Evolutionary conservation across 768 basidiomycete genomes (phyloP), one percentile per base, ranked within the genome.

Genomic region (Mycena indigotica): DNA sequence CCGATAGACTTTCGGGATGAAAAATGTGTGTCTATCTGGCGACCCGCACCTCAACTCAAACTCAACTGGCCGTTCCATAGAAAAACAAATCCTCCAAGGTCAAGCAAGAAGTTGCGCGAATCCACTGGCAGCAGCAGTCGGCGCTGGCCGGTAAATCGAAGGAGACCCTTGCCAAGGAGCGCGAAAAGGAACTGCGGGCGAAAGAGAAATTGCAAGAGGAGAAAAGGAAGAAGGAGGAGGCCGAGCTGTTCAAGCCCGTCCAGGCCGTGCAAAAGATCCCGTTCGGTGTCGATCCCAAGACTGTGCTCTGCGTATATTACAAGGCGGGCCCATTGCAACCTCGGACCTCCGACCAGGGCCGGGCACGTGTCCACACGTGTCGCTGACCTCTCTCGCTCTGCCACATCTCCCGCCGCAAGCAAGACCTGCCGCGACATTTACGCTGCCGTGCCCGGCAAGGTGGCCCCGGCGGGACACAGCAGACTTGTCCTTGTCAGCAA

Each of bases 61-160:
- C n/a, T n/a, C n/a, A n/a, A n/a, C n/a, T n/a, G n/a, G n/a, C n/a
- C n/a, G n/a, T n/a, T n/a, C n/a, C 46, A 46, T 69, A 92, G 90
- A 95, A 95, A 92, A 95, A 94, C 70, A 95, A 93, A 77, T 95
- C 94, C 2, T 75, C 92, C 66, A 97, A 89, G 73, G 95, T 95
- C 25, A 90, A 98, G 78, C 85, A 89, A 64, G 82, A 93, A 62
- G 87, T 96, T 21, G 84, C 86, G 50, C 80, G 80, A 45, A 84
- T 98, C 49, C n/a, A n/a, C n/a, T n/a, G n/a, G n/a, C 86, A 97
- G 74, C 81, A 87, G 59, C 91, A 95, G 71, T 82, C 86, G 40
- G 74, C 88, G 3, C 64, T 77, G 64, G 71, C 87, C 0, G 95
- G 95, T 35, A 95, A 95, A 73, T 95, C 89, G 28, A 85, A 83